These are phyloP conservation scores for Vitis cinerea DNA, from an alignment of 164 flowering plant genomes.

Conservation along the genomic window DNA sequence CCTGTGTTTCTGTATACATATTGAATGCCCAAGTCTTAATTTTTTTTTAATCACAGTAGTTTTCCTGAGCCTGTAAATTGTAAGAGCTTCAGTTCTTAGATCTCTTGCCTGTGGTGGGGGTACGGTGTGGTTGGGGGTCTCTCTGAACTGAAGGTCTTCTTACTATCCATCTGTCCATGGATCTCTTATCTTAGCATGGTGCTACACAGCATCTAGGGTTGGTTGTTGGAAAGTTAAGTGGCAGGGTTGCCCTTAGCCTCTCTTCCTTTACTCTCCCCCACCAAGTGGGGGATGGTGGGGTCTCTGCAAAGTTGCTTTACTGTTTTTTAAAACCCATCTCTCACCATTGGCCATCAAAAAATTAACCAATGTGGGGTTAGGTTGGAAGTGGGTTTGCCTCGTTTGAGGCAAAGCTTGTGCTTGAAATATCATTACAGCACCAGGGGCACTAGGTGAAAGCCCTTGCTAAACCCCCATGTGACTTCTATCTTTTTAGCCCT, in stretches of 20 bases:
- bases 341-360: constrained; percentile 13
- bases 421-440: constrained; percentile 26
- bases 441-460: constrained; percentile 25
- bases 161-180: too few relatives aligned
- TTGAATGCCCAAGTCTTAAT: too few relatives aligned
- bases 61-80: too few relatives aligned
- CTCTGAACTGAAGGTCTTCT: too few relatives aligned
- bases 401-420: constrained; percentile 24
- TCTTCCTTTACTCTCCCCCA: not conserved
- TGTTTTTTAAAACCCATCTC: constrained; percentile 4
- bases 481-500: constrained; percentile 9
- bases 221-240: constrained; percentile 7
- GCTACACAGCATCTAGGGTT: constrained; percentile 14
- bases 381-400: constrained; percentile 25
- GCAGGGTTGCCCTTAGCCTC: not conserved
- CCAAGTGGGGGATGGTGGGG: constrained; percentile 7
- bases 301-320: not conserved
- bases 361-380: constrained; percentile 15
- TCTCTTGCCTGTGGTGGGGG: too few relatives aligned
- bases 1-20: too few relatives aligned
- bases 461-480: constrained; percentile 24
- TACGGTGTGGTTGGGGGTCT: too few relatives aligned
- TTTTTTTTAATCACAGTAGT: too few relatives aligned
- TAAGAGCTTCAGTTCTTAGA: too few relatives aligned
- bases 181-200: not conserved